Evolutionary conservation across 495 filamentous ascomycete species (phyloP).

Genomic region (Aspergillus nanangensis): DNA sequence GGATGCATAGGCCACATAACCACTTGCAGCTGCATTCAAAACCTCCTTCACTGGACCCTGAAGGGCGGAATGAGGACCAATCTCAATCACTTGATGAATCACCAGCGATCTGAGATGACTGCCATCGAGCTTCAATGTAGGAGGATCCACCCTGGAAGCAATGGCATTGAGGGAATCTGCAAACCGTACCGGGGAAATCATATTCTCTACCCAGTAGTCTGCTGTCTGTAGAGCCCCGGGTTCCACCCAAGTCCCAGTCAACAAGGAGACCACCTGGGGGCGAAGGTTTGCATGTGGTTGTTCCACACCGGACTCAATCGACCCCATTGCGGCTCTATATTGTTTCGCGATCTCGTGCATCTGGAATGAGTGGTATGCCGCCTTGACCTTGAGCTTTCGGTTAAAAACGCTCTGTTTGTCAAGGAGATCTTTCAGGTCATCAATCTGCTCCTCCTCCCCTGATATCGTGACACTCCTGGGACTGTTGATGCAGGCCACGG

Average conservation of each 20-base stretch:
- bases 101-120: neutral
- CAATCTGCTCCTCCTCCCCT: conserved; percentile 17
- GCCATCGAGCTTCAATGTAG: neutral
- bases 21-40: too few species aligned
- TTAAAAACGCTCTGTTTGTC: conserved; percentile 3
- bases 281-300: too few species aligned
- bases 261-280: conserved; percentile 40
- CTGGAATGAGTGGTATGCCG: conserved; percentile 10
- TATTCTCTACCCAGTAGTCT: conserved; percentile 42
- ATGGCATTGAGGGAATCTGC: conserved; percentile 16
- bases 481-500: conserved; percentile 31
- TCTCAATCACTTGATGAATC: conserved; percentile 37
- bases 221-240: conserved; percentile 11
- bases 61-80: conserved; percentile 47
- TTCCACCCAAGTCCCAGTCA: conserved; percentile 22
- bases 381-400: conserved; percentile 3
- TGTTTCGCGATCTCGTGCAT: conserved; percentile 6
- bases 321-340: too few species aligned
- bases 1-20: conserved; percentile 26
- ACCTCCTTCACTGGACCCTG: conserved; percentile 28
- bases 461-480: conserved; percentile 25
- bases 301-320: too few species aligned
- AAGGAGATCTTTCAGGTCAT: neutral
- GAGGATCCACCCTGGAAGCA: neutral
- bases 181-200: conserved; percentile 39